Conservation (phyloP, 202 grass and related monocot genomes). For the Panicum hallii region DNA sequence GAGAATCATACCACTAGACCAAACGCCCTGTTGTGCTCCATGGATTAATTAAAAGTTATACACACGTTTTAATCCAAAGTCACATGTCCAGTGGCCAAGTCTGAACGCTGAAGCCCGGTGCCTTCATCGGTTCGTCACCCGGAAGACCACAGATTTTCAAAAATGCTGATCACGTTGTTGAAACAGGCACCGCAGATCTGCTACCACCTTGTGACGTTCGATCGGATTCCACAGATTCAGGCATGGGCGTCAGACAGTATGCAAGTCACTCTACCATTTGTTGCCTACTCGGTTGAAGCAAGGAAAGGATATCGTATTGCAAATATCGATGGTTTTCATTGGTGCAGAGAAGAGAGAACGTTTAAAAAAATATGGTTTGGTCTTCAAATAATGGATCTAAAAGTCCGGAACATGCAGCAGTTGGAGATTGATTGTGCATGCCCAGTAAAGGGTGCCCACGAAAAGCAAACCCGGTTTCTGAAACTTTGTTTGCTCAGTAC, state of each 20-base stretch:
- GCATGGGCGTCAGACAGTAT: background rate
- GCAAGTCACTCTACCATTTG: background rate
- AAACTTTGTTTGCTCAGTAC: background rate
- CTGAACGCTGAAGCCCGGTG: background rate
- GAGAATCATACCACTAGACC: slow-evolving; percentile 99
- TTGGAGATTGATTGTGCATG: background rate
- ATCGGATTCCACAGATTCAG: background rate
- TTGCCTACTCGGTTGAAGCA: background rate
- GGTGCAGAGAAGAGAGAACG: background rate
- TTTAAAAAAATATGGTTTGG: background rate
- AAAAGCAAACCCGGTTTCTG: background rate
- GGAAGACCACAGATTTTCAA: background rate
- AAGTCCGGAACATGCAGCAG: background rate
- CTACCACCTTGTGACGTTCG: background rate
- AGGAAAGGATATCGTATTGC: background rate
- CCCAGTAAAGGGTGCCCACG: background rate
- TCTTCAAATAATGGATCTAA: background rate
- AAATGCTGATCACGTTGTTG: background rate
- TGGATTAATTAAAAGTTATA: background rate
- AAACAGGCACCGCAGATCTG: background rate
- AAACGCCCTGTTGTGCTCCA: slow-evolving; percentile 51
- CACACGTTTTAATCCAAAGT: background rate
- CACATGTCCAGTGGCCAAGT: background rate
- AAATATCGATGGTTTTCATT: background rate
- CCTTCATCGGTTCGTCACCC: background rate